Evolutionary conservation across 2,329 filamentous ascomycete species (phyloP).

Genomic region (Huntiella decipiens): DNA sequence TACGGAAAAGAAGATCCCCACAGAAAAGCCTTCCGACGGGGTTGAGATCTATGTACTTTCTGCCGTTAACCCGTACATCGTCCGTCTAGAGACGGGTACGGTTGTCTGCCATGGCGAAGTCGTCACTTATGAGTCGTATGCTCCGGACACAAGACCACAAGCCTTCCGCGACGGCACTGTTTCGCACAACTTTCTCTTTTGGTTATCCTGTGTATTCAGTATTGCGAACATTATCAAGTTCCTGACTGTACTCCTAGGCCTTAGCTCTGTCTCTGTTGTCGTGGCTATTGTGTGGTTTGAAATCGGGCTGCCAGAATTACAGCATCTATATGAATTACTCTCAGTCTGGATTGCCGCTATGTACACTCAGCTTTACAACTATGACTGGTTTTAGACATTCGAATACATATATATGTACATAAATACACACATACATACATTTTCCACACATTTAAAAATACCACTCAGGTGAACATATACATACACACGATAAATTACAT

Average conservation of each 20-base stretch:
- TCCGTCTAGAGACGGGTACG: background rate
- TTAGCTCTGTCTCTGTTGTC: background rate
- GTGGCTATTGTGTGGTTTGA: background rate
- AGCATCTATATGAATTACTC: too few species aligned
- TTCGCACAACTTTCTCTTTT: background rate
- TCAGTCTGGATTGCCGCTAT: too few species aligned
- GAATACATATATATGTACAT: too few species aligned
- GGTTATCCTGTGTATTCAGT: background rate
- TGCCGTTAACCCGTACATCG: slow-evolving; percentile 4
- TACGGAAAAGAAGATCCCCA: background rate
- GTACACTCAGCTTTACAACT: too few species aligned
- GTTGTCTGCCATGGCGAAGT: slow-evolving; percentile 3
- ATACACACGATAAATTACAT: too few species aligned
- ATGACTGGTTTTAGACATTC: too few species aligned
- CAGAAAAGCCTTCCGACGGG: background rate
- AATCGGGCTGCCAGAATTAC: too few species aligned
- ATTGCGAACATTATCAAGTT: background rate
- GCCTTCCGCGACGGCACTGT: background rate
- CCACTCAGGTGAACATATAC: too few species aligned
- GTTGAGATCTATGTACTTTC: slow-evolving; percentile 1
- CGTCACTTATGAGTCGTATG: slow-evolving; percentile 6
- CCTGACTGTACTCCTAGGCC: background rate
- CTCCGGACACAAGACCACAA: background rate
- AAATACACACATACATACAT: too few species aligned
- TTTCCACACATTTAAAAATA: too few species aligned